Conservation (phyloP, 192 early-diverging fungal species). For the Funneliformis geosporum region DNA sequence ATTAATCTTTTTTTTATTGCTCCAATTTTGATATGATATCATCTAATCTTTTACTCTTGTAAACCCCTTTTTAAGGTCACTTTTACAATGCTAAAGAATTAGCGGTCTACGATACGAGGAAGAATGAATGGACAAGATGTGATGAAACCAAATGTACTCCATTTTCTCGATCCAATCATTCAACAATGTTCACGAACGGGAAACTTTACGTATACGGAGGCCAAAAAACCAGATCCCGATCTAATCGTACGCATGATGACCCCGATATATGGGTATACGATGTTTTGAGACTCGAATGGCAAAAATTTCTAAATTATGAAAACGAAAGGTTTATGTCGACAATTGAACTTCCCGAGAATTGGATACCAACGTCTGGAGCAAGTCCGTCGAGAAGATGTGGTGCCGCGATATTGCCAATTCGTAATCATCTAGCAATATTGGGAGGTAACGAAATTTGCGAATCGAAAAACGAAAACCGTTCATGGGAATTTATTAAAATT, state of each 20-base stretch:
- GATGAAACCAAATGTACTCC: neutral
- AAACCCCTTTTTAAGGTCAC: neutral
- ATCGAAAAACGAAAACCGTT: neutral
- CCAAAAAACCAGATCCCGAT: neutral
- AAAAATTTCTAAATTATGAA: neutral
- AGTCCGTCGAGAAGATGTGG: neutral
- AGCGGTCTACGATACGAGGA: neutral
- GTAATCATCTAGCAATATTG: slow-evolving; percentile 3
- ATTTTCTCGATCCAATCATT: neutral
- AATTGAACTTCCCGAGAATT: neutral
- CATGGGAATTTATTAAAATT: slow-evolving; percentile 11
- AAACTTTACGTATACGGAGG: slow-evolving; percentile 19
- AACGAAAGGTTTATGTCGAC: neutral
- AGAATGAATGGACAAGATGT: neutral
- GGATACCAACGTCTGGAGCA: neutral
- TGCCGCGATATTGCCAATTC: neutral
- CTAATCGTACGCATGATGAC: neutral
- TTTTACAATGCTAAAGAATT: neutral
- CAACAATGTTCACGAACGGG: no score
- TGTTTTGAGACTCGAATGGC: neutral
- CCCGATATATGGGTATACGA: slow-evolving; percentile 13
- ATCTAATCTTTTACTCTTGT: no score
- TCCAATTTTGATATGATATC: neutral
- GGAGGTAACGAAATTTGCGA: neutral
- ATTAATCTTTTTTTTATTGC: neutral